Evolutionary conservation across 306 rosid species (phyloP).

Genomic region (Gleditsia sinensis): DNA sequence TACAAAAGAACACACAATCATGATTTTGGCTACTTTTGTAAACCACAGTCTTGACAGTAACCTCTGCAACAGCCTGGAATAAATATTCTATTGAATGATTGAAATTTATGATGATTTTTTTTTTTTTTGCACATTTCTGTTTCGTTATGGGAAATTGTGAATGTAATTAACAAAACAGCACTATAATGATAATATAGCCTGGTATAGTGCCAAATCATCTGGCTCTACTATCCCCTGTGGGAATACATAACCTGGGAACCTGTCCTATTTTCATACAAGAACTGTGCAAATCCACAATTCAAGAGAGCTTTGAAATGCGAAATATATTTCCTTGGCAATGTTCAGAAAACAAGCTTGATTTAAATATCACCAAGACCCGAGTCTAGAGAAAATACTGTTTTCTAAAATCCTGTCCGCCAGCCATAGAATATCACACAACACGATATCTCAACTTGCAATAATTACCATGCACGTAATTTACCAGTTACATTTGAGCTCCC

Average conservation of each 20-base stretch:
- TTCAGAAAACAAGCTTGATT: conserved; percentile 2
- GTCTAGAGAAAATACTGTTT: background rate
- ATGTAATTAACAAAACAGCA: background rate
- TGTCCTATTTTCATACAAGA: background rate
- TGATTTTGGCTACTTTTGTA: background rate
- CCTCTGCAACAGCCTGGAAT: conserved; percentile 4
- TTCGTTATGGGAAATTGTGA: background rate
- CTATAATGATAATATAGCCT: background rate
- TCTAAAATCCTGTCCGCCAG: background rate
- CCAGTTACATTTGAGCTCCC: background rate
- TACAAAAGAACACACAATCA: background rate
- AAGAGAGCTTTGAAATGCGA: conserved; percentile 9
- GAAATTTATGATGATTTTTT: background rate
- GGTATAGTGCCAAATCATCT: conserved; percentile 4
- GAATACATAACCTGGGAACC: background rate
- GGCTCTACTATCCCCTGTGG: background rate
- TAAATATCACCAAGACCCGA: background rate
- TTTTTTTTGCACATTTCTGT: background rate
- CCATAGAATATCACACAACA: background rate
- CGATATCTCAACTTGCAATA: background rate
- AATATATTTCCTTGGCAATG: background rate
- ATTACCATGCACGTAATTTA: background rate
- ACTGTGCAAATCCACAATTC: background rate
- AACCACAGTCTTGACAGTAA: background rate
- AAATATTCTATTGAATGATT: background rate